Percentiles rank a stretch among this genome's conserved stretches.
These are phyloP conservation scores for Allomyces arbusculus DNA, from an alignment of 192 early-diverging fungal genomes.

Conservation along the genomic window DNA sequence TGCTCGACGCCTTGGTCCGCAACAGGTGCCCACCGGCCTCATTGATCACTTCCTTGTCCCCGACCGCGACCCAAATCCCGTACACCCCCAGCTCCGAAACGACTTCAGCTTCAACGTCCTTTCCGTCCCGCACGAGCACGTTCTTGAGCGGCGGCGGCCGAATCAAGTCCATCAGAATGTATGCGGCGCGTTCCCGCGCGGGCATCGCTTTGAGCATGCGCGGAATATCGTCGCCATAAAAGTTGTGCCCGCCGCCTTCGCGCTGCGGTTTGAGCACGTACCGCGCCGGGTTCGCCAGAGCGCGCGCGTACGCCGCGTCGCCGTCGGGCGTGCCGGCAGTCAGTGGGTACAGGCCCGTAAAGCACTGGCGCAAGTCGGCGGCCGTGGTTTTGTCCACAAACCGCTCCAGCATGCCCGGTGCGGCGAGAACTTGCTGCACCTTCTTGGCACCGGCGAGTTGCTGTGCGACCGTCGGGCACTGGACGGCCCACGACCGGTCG, in stretches of 20 bases:
- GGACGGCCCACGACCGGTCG: constrained; percentile 61
- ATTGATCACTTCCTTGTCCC: constrained; percentile 39
- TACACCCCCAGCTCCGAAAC: constrained; percentile 89
- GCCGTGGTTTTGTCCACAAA: constrained; percentile 22
- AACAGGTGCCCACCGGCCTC: constrained; percentile 69
- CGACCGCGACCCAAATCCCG: constrained; percentile 59
- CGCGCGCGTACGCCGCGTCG: constrained; percentile 32
- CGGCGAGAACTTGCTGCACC: constrained; percentile 76
- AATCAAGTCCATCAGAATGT: constrained; percentile 94
- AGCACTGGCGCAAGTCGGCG: constrained; percentile 38
- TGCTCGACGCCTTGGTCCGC: constrained; percentile 65
- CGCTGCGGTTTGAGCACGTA: constrained; percentile 92
- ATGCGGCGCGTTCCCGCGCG: constrained; percentile 49
- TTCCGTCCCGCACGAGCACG: constrained; percentile 58
- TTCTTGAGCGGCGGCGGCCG: constrained; percentile 51
- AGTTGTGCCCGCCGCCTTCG: constrained; percentile 89
- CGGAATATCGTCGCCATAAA: constrained; percentile 71
- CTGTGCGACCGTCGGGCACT: constrained; percentile 75
- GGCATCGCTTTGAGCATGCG: constrained; percentile 25
- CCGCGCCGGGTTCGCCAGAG: constrained; percentile 36
- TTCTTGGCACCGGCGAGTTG: constrained; percentile 93
- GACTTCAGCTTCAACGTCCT: constrained; percentile 40
- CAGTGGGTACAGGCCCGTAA: constrained; percentile 80
- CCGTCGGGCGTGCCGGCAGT: constrained; percentile 42
- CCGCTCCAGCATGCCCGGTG: constrained; percentile 58